Evolutionary conservation across 148 eudicot genomes (phyloP).

Genomic region (Persicaria tinctoria): DNA sequence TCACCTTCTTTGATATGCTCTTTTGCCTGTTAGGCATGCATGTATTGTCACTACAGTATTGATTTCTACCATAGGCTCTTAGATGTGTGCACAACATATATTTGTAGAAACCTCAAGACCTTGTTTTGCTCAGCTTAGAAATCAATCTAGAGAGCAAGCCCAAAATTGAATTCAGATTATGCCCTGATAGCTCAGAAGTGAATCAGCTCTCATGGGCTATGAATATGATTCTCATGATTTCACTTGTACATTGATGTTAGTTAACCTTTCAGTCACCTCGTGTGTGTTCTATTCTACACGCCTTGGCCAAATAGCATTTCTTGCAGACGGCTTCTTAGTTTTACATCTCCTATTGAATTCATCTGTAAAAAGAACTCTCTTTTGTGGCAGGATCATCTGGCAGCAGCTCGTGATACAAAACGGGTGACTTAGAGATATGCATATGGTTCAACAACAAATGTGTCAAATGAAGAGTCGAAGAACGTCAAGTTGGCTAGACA

Average conservation of each 20-base stretch:
- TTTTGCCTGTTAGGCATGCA: not conserved
- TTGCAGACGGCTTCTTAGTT: not conserved
- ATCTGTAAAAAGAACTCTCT: not conserved
- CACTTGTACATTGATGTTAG: not conserved
- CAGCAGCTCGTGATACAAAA: slow-evolving; percentile 60
- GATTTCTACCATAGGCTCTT: not conserved
- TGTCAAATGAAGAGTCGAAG: slow-evolving; percentile 10
- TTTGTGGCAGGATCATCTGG: slow-evolving; percentile 52
- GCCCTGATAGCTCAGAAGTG: not conserved
- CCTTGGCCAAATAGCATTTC: not conserved
- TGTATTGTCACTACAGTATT: not conserved
- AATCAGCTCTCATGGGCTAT: no score
- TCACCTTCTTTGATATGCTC: not conserved
- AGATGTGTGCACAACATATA: not conserved
- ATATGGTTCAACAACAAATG: not conserved
- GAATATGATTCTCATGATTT: not conserved
- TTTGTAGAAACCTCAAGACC: not conserved
- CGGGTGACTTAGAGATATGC: slow-evolving; percentile 13
- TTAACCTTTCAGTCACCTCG: not conserved
- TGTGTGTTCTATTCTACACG: not conserved
- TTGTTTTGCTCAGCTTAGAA: not conserved
- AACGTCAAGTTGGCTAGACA: not conserved
- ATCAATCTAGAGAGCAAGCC: not conserved
- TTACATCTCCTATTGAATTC: not conserved
- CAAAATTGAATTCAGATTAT: not conserved